Evolutionary conservation across 257 asterid genomes (phyloP).

Genomic region (Capsicum chinense): DNA sequence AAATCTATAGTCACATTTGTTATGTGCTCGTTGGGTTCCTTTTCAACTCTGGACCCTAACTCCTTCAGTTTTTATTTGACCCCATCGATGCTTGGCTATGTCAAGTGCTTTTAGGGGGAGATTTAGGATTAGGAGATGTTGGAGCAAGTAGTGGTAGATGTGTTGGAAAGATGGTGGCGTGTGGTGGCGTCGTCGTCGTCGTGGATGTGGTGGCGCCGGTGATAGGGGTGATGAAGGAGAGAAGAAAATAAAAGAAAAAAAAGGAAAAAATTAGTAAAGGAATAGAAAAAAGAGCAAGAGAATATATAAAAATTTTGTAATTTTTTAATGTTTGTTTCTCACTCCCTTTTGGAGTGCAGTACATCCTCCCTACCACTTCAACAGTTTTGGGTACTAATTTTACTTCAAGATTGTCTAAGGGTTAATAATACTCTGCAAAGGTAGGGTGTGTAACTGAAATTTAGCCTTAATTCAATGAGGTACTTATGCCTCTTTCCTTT

Average conservation of each 20-base stretch:
- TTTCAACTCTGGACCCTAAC: not conserved
- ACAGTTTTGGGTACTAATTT: not conserved
- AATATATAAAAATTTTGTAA: no score
- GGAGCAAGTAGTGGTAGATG: conserved; percentile 2
- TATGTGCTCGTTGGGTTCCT: not conserved
- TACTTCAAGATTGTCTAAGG: not conserved
- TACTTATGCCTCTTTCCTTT: not conserved
- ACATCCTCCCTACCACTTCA: not conserved
- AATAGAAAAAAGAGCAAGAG: not conserved
- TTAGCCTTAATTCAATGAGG: not conserved
- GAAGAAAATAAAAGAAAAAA: not conserved
- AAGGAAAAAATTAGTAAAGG: not conserved
- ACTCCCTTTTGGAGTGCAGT: not conserved
- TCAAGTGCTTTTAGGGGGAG: conserved; percentile 2
- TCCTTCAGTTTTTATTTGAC: not conserved
- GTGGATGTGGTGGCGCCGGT: not conserved
- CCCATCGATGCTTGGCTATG: not conserved
- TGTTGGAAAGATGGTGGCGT: not conserved
- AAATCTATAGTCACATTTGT: not conserved
- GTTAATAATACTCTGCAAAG: not conserved
- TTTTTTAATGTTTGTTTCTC: not conserved
- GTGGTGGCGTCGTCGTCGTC: not conserved
- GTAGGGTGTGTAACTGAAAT: not conserved
- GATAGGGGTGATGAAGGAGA: not conserved
- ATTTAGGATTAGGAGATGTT: not conserved